Evolutionary conservation across 2,329 filamentous ascomycete genomes (phyloP).

Genomic region (Fusarium nisikadoi): DNA sequence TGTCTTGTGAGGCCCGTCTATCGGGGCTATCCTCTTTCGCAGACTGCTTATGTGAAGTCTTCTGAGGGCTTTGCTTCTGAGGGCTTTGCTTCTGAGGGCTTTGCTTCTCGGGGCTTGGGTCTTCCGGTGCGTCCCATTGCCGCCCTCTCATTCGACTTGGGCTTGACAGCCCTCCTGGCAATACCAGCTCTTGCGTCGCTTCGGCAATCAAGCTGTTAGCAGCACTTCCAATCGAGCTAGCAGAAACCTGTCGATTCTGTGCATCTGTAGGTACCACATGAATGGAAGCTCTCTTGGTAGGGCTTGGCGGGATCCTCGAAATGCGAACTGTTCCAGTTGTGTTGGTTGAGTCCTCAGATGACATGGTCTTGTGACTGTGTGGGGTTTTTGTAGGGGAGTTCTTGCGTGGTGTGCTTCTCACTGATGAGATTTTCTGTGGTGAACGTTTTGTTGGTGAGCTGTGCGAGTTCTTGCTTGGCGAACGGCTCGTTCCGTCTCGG

Average conservation of each 20-base stretch:
- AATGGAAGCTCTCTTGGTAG: conserved; percentile 43
- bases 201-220: conserved; percentile 56
- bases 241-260: conserved; percentile 42
- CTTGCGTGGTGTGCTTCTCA: conserved; percentile 43
- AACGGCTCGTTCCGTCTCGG: conserved; percentile 50
- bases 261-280: conserved; percentile 28
- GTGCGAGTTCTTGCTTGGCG: conserved; percentile 47
- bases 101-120: background rate
- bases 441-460: conserved; percentile 31
- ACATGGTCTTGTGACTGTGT: conserved; percentile 42
- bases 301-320: conserved; percentile 40
- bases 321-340: conserved; percentile 39
- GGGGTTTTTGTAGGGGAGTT: conserved; percentile 45
- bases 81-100: background rate
- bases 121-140: conserved; percentile 41
- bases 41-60: background rate
- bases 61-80: background rate
- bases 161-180: conserved; percentile 54
- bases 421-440: conserved; percentile 29
- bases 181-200: conserved; percentile 50
- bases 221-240: conserved; percentile 49
- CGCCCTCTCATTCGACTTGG: conserved; percentile 53
- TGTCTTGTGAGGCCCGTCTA: conserved; percentile 51
- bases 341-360: conserved; percentile 36
- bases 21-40: conserved; percentile 31